These are phyloP conservation scores for sweet orange (Citrus sinensis) DNA, from an alignment of 345 rosid species.

Conservation along the genomic window DNA sequence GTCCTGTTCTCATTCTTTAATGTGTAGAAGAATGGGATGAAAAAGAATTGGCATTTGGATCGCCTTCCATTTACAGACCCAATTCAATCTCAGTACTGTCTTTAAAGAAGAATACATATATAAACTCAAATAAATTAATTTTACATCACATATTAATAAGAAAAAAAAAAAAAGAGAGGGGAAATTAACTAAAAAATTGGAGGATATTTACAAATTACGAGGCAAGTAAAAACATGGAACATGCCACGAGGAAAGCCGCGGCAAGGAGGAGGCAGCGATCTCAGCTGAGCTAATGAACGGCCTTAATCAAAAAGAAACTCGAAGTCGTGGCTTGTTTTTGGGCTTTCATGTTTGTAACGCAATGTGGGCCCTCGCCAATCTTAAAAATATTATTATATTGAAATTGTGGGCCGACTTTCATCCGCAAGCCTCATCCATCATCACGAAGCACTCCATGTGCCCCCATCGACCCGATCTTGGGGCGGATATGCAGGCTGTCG, in stretches of 20 bases:
- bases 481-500: background rate
- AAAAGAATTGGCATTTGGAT: background rate
- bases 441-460: slow-evolving; percentile 14
- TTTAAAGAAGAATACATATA: no score
- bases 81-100: no score
- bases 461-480: background rate
- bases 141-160: no score
- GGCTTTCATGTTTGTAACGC: background rate
- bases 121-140: no score
- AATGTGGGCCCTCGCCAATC: slow-evolving; percentile 6
- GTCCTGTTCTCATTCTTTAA: background rate
- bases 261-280: background rate
- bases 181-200: background rate
- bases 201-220: no score
- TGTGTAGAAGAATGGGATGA: no score
- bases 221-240: background rate
- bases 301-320: background rate
- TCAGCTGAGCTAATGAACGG: background rate
- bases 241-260: slow-evolving; percentile 6
- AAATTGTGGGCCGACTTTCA: slow-evolving; percentile 14
- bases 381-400: background rate
- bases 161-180: no score
- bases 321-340: slow-evolving; percentile 13
- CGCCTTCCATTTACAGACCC: background rate
- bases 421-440: background rate